Evolutionary conservation across 495 filamentous ascomycete species (phyloP), one percentile per base, ranked within the genome.

Genomic region (Recurvomyces mirabilis): DNA sequence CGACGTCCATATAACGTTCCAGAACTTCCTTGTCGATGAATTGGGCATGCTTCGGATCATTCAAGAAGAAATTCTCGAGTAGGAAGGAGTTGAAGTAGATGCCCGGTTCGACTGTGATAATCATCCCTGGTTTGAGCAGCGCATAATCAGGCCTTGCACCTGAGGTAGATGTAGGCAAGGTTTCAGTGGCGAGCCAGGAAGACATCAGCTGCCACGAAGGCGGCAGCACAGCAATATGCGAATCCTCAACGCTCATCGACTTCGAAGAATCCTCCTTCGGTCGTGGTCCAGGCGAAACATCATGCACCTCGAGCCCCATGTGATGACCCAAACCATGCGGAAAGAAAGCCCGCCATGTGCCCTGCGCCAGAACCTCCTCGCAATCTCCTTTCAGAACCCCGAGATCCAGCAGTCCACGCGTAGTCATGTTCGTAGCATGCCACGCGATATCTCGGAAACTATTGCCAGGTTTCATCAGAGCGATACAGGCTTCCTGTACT

Each of bases 281-380:
- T 5, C 4, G 26, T 14, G 45, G 37, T 21, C 4, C 64, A 19
- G 64, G 60, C 6, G 62, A 69, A 5, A 84, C 78, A 65, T 96
- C 89, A 55, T 96, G 89, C 29, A 84, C 81, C 60, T 96, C 89
- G 13, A 96, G 70, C 0, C 89, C 89, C 25, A 94, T 67, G 59
- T 94, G 84, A 60, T 96, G 87, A 10, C 84, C 84, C n/a, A 62
- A 68, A 1, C 89, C 89, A 60, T 96, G 89, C 2, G 89, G 88
- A 63, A 93, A 93, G 65, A 94, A 96, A 0, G 83, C 79, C 20
- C 73, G 68, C 3, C 76, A 76, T 17, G 78, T 84, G 23, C 87
- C 81, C 2, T 75, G 73, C 31, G 69, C 66, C 25, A 79, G 52
- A 30, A 42, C 22, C 2, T 31, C 39, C 20, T 42, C 39, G n/a